Conservation (phyloP, 768 basidiomycete species). For the Macrocybe gigantea region DNA sequence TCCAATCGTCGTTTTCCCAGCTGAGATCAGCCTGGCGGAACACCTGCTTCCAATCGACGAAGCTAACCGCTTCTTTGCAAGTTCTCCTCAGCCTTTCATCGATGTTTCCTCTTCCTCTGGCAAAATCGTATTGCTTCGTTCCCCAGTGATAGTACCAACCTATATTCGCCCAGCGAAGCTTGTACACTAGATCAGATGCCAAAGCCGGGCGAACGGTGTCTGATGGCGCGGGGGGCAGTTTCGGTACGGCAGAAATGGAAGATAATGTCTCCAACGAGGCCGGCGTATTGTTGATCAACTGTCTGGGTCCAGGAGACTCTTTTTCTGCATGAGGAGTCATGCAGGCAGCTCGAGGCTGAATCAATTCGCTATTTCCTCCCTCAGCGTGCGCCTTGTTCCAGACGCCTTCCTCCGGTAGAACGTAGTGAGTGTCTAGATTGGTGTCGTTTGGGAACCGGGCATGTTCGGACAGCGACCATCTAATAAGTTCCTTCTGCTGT, state of each 20-base stretch:
- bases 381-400: conserved; percentile 53
- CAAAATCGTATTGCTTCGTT: conserved; percentile 90
- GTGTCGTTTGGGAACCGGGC: conserved; percentile 80
- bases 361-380: conserved; percentile 20
- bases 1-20: conserved; percentile 62
- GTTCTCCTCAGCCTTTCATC: conserved; percentile 47
- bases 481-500: conserved; percentile 64
- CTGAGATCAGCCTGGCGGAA: conserved; percentile 35
- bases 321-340: conserved; percentile 14
- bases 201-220: conserved; percentile 42
- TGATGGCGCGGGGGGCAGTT: conserved; percentile 63
- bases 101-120: conserved; percentile 59
- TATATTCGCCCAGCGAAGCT: conserved; percentile 93
- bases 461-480: conserved; percentile 71
- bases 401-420: conserved; percentile 66
- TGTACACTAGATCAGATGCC: conserved; percentile 57
- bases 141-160: conserved; percentile 98
- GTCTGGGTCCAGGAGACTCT: conserved; percentile 45
- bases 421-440: conserved; percentile 85
- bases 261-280: conserved; percentile 52
- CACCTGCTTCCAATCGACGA: conserved; percentile 67
- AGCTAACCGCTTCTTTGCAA: conserved; percentile 56
- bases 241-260: conserved; percentile 46
- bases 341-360: conserved; percentile 39
- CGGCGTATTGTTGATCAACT: conserved; percentile 68